Base-by-base conservation (phyloP, 768 basidiomycete genomes). In the Pleurotus tuber-regium region DNA sequence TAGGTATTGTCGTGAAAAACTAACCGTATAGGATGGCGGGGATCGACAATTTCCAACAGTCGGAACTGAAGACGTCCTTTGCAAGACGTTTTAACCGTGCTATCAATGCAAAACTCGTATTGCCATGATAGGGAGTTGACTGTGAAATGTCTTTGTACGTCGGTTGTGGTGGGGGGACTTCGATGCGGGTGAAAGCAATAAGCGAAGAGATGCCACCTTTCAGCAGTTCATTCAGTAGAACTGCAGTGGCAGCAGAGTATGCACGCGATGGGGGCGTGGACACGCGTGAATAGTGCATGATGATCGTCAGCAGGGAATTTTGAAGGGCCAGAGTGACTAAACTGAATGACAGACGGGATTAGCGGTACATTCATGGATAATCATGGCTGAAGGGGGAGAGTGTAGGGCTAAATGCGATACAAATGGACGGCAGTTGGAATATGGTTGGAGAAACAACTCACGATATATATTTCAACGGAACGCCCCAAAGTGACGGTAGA, bases 1-100 rank as follows among this genome's bases (percentile, higher is more conserved):
- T n/a, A n/a, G n/a, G n/a, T n/a, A n/a, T n/a, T n/a, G n/a, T n/a
- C n/a, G n/a, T n/a, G n/a, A n/a, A 33, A 19, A 19, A 21, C 31
- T 55, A 72, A 83, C 84, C 83, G 65, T 97, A 98, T 63, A 98
- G 83, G 63, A 97, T 89, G 46, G 96, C 95, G 19, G 96, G 96
- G 63, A 98, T 93, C 39, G 94, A 92, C 25, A 98, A 72, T 67
- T 98, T 98, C 93, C 94, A 97, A 67, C 96, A 97, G 69, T 98
- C 96, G 10, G 78, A 71, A 56, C 92, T 89, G 68, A 94, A 89
- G 19, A 97, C 76, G 53, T 89, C 87, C 54, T 77, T 76, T 43
- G 70, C 74, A 16, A 93, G 66, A 53, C 75, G 78, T 33, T 77
- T 77, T 54, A 84, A 63, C 39, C 87, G 81, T 64, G 57, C 53